Evolutionary conservation across 225 moss, liverwort and hornwort species (phyloP).

Genomic region (Pseudoscleropodium purum): DNA sequence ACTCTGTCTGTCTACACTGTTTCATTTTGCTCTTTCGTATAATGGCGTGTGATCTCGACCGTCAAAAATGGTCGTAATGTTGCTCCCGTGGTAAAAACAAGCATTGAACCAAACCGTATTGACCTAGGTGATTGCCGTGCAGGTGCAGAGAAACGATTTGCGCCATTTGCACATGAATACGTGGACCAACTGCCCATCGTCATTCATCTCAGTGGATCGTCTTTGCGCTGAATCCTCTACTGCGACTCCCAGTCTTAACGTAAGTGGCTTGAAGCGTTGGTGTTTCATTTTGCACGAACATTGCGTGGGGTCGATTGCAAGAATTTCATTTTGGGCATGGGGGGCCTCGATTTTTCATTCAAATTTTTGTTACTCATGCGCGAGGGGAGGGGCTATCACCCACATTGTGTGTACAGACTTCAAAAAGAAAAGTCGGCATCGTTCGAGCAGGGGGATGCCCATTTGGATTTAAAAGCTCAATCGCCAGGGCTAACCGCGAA

Average conservation of each 20-base stretch:
- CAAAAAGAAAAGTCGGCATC: neutral
- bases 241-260: neutral
- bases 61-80: neutral
- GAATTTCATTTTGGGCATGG: neutral
- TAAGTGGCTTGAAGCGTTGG: neutral
- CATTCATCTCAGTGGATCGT: neutral
- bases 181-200: neutral
- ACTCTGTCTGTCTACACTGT: neutral
- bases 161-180: neutral
- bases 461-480: constrained; percentile 48
- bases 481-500: constrained; percentile 25
- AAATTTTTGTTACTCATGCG: neutral
- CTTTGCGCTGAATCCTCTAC: neutral
- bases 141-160: constrained; percentile 10
- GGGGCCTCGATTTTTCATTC: neutral
- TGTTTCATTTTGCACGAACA: neutral
- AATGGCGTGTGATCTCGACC: neutral
- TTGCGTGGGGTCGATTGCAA: neutral
- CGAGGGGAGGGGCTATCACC: neutral
- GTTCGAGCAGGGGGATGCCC: constrained; percentile 56
- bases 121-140: neutral
- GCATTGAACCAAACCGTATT: neutral
- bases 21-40: neutral
- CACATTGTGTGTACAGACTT: constrained; percentile 1
- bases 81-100: neutral